phyloP scores from a whole-genome alignment of 805 yeast species.

The Candida patagonica region DNA sequence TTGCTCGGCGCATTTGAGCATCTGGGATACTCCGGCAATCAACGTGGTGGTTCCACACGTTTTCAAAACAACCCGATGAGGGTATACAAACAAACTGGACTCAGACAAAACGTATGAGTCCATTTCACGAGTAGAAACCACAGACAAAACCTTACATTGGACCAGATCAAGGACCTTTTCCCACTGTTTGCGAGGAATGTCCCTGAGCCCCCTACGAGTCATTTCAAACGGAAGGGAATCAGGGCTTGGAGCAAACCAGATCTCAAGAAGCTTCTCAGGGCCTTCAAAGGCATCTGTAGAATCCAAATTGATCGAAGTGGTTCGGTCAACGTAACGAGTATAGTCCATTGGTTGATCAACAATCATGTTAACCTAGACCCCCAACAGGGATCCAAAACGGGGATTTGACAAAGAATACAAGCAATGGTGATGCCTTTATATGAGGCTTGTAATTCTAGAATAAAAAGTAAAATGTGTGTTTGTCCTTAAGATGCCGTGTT shows the following conservation, averaged over 20 bases:
- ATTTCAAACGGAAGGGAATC: constrained; percentile 31
- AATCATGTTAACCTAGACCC: constrained; percentile 11
- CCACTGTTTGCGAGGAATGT: constrained; percentile 61
- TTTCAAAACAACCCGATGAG: constrained; percentile 76
- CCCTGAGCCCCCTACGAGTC: constrained; percentile 39
- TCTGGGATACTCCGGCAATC: constrained; percentile 58
- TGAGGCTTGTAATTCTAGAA: not conserved
- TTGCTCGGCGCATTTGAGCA: constrained; percentile 43
- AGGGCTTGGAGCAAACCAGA: constrained; percentile 67
- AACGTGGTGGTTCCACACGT: constrained; percentile 97
- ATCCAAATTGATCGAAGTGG: constrained; percentile 67
- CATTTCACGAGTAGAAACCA: constrained; percentile 52
- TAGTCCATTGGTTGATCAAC: constrained; percentile 6
- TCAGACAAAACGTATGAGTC: constrained; percentile 86
- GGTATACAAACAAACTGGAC: constrained; percentile 81
- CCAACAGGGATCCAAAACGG: too few relatives aligned
- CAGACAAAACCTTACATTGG: constrained; percentile 80
- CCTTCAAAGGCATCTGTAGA: constrained; percentile 94
- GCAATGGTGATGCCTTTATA: not conserved
- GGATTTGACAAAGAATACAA: too few relatives aligned
- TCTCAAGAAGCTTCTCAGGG: constrained; percentile 85
- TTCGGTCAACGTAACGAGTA: constrained; percentile 56
- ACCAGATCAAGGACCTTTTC: constrained; percentile 67
- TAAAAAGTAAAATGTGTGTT: too few relatives aligned
- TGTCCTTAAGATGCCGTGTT: too few relatives aligned